phyloP scores from a whole-genome alignment of 352 stramenopile species.

The Lagenidium sp. region DNA sequence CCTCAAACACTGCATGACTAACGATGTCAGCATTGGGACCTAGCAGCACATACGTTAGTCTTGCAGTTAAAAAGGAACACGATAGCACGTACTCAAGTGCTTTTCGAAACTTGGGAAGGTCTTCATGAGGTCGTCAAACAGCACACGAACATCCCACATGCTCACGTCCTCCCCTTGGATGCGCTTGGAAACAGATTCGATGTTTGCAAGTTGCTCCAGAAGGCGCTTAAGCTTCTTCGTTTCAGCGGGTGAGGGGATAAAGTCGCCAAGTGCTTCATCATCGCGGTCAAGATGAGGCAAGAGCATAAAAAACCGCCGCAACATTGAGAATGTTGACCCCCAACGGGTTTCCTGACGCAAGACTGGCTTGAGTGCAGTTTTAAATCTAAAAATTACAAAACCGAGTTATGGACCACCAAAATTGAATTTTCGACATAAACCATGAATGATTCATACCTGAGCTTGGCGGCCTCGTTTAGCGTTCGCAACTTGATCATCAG shows the following conservation, averaged over 20 bases:
- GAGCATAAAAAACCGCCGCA: constrained; percentile 3
- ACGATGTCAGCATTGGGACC: constrained; percentile 2
- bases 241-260: not conserved
- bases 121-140: constrained; percentile 6
- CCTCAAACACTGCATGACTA: not conserved
- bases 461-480: not conserved
- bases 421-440: too few species aligned
- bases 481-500: constrained; percentile 3
- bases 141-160: not conserved
- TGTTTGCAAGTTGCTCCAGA: not conserved
- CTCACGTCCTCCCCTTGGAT: not conserved
- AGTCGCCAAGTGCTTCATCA: constrained; percentile 2
- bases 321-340: constrained; percentile 5
- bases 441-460: not conserved
- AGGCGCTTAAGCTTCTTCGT: constrained; percentile 1
- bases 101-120: too few species aligned
- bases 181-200: constrained; percentile 7
- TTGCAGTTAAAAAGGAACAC: too few species aligned
- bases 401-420: not conserved
- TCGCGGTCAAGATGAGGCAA: constrained; percentile 2
- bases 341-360: constrained; percentile 11
- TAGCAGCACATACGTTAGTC: too few species aligned
- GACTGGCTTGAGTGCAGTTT: not conserved
- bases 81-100: too few species aligned
- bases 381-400: constrained; percentile 4